Evolutionary conservation across 371 early-diverging fungal genomes (phyloP), one percentile per base, ranked within the genome.

Genomic region (Apophysomyces elegans): DNA sequence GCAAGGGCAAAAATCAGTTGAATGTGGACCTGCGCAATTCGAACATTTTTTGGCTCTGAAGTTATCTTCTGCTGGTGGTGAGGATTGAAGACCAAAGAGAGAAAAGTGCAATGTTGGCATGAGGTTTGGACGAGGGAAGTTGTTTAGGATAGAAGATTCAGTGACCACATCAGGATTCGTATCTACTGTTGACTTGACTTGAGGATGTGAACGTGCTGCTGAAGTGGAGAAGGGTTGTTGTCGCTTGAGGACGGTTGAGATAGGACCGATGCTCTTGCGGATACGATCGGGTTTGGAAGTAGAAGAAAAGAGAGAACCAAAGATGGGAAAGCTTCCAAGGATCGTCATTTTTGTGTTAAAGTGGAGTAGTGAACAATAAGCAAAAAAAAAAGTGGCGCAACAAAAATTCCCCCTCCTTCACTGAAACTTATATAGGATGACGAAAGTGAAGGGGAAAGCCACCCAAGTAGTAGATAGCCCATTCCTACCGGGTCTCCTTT

Each of bases 11-110:
- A 79, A 82, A 37, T 77, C 76, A 36, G 82, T 79, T 18, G 76
- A 74, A 65, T 82, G 82, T 62, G 83, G 83, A 41, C 83, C 83
- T 67, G 78, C 73, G 43, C 83, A 83, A 63, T 78, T 83, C 56
- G 64, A 68, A 62, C 83, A 83, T 37, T 67, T 58, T 13, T 66
- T 66, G 44, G 64, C 54, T 60, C 66, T 50, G 43, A 43, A 64
- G 36, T 60, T 32, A 44, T 64, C 69, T 26, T 66, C 59, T 12
- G 70, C n/a, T 45, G 70, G 64, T 14, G 78, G 66, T 18, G 75
- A 74, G n/a, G 66, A 67, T 26, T 63, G 63, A 35, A 66, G 59
- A 8, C 74, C 74, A 65, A 79, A 79, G 32, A 82, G 58, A 6
- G 76, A 76, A 56, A 75, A 73, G 35, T 79, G 78, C 1, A 83